Base-by-base conservation (phyloP, 2,329 filamentous ascomycete species). In the Macrophomina pseudophaseolina region DNA sequence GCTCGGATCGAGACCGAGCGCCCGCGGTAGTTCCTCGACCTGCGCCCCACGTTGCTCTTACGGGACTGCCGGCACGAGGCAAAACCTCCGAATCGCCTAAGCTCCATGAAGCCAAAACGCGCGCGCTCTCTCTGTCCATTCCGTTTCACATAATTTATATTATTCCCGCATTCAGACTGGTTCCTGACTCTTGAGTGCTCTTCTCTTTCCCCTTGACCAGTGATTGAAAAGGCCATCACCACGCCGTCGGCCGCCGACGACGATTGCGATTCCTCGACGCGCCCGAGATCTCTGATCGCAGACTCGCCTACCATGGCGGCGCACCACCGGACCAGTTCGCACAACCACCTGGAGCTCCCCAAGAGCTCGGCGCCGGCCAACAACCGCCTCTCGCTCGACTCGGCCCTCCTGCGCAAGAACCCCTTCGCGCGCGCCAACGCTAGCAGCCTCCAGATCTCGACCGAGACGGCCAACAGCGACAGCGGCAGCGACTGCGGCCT, bases 331-430 rank as follows among this genome's bases (percentile, higher is more conserved):
- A 12, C 49, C 5, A 18, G 35, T 4, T 38, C 23, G 14, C 44
- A 44, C 14, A 40, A 62, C 16, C 58, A 49, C 44, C 58, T 62
- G 1, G 58, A 62, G 12, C 58, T 30, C 5, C 58, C 58, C 42
- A 35, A 51, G 56, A 6, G 9, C 28, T 9, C 56, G 7, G 40
- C 42, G 18, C 32, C 40, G 12, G 32, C 5, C 9, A 62, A 33
- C 42, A 62, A 62, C 58, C 58, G 58, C 58, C 58, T 62, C 9
- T 62, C 58, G 44, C 58, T 62, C 44, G 58, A 62, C 58, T 62
- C 58, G 58, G 44, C 58, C 42, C 58, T 62, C 7, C 4, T 49
- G 58, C 58, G 58, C 58, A 49, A 49, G 23, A 62, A 62, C n/a
- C 58, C 58, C 28, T 62, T 62, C 44, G 16, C 58, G 8, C 58